A percentile compares a stretch with the other conserved stretches of the same genome.
phyloP scores from a whole-genome alignment of 1,284 basidiomycete species.

The Acaromyces ingoldii region DNA sequence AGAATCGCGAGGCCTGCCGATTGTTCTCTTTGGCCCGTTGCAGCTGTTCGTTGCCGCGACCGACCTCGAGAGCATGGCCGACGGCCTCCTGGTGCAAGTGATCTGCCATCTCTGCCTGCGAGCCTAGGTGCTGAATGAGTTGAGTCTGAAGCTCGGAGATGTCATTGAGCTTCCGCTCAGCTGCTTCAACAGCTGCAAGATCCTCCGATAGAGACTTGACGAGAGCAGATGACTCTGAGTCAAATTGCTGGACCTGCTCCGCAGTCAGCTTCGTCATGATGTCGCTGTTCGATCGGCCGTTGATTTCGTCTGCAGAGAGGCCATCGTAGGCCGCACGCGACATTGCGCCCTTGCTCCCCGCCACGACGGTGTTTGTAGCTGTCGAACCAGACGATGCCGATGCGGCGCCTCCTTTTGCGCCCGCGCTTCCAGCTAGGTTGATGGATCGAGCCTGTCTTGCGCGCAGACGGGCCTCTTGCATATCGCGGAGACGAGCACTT shows the following conservation, averaged over 20 bases:
- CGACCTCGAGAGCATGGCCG: slow-evolving; percentile 71
- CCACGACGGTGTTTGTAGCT: too few relatives aligned
- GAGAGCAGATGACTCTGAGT: slow-evolving; percentile 78
- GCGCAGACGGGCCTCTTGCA: slow-evolving; percentile 63
- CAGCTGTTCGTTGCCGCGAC: slow-evolving; percentile 79
- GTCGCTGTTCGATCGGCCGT: too few relatives aligned
- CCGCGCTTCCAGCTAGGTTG: not conserved
- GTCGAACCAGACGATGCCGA: not conserved
- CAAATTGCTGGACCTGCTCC: slow-evolving; percentile 84
- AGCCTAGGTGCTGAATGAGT: slow-evolving; percentile 74
- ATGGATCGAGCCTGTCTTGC: not conserved
- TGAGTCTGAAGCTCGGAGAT: slow-evolving; percentile 85
- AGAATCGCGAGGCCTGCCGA: slow-evolving; percentile 73
- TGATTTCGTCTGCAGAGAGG: not conserved
- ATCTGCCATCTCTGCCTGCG: slow-evolving; percentile 82
- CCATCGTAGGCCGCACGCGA: not conserved
- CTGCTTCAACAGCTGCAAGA: slow-evolving; percentile 76
- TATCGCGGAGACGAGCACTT: slow-evolving; percentile 70
- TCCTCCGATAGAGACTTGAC: slow-evolving; percentile 74
- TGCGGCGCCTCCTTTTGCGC: not conserved
- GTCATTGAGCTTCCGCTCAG: slow-evolving; percentile 78
- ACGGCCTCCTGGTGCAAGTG: slow-evolving; percentile 84
- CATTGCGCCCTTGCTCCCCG: not conserved
- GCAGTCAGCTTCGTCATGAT: slow-evolving; percentile 40
- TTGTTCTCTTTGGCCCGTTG: slow-evolving; percentile 73